Evolutionary conservation across 805 yeast genomes (phyloP).

Genomic region (Suhomyces vadensis): DNA sequence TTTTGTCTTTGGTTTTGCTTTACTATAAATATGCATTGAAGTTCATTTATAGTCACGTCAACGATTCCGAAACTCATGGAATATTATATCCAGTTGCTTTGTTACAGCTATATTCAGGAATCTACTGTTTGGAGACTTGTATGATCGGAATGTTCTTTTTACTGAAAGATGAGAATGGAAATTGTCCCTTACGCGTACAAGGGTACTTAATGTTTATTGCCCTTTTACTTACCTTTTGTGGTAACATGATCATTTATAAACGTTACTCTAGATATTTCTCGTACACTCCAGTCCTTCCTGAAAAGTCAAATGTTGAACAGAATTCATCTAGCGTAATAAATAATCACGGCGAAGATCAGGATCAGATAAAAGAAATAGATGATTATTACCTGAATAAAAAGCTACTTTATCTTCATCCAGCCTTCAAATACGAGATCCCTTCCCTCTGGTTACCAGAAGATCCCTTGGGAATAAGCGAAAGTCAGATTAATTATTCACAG

Average conservation of each 20-base stretch:
- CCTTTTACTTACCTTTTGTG: conserved; percentile 54
- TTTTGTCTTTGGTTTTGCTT: conserved; percentile 49
- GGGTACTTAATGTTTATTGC: conserved; percentile 54
- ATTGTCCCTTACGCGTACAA: conserved; percentile 46
- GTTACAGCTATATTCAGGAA: conserved; percentile 74
- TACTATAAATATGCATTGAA: conserved; percentile 72
- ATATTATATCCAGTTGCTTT: conserved; percentile 71
- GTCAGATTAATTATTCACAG: conserved; percentile 22
- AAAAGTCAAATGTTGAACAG: conserved; percentile 5
- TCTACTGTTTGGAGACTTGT: conserved; percentile 78
- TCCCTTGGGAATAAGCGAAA: conserved; percentile 28
- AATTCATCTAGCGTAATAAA: no score
- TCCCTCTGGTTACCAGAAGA: conserved; percentile 44
- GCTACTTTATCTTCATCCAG: conserved; percentile 38
- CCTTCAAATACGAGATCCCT: conserved; percentile 38
- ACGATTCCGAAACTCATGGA: conserved; percentile 67
- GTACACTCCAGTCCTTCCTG: conserved; percentile 30
- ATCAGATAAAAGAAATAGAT: neutral
- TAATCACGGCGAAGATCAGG: no score
- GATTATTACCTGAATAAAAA: conserved; percentile 23
- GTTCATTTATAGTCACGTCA: conserved; percentile 52
- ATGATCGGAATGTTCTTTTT: conserved; percentile 73
- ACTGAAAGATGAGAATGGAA: conserved; percentile 50
- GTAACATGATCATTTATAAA: conserved; percentile 53
- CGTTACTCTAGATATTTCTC: conserved; percentile 36